Conservation (phyloP, 2,329 filamentous ascomycete species). For the Trichophyton equinum region DNA sequence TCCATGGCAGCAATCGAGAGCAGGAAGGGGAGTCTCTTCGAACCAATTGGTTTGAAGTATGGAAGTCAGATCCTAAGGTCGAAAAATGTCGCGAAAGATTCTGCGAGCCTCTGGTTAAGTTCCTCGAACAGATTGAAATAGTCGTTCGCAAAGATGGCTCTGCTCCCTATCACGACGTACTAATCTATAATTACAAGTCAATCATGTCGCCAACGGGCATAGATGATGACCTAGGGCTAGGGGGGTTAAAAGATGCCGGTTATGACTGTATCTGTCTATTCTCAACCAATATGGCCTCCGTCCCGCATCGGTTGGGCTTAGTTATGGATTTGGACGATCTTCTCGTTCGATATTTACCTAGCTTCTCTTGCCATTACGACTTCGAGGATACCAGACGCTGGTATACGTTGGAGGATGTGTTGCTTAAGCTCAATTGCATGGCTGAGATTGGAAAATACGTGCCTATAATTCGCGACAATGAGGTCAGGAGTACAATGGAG, state of each 20-base stretch:
- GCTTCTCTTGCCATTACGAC: neutral
- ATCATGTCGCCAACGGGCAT: neutral
- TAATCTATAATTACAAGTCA: neutral
- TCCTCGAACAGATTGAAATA: neutral
- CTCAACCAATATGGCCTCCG: neutral
- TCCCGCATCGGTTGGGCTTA: neutral
- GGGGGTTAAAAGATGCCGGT: neutral
- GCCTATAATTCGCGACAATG: neutral
- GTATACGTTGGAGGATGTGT: neutral
- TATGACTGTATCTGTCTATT: neutral
- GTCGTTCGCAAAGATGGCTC: neutral
- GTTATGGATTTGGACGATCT: neutral
- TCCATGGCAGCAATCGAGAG: neutral
- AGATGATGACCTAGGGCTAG: neutral
- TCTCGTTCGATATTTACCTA: neutral
- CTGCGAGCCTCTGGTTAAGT: neutral
- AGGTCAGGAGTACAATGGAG: neutral
- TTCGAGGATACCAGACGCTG: neutral
- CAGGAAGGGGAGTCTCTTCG: neutral
- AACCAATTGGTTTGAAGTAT: constrained; percentile 1
- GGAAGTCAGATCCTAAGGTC: neutral
- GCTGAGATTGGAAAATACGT: neutral
- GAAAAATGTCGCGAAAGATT: neutral
- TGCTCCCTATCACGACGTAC: neutral
- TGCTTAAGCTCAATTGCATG: neutral